A percentile compares a stretch with the other conserved stretches of the same genome.
phyloP scores from a whole-genome alignment of 257 asterid genomes.

The Pogostemon cablin region DNA sequence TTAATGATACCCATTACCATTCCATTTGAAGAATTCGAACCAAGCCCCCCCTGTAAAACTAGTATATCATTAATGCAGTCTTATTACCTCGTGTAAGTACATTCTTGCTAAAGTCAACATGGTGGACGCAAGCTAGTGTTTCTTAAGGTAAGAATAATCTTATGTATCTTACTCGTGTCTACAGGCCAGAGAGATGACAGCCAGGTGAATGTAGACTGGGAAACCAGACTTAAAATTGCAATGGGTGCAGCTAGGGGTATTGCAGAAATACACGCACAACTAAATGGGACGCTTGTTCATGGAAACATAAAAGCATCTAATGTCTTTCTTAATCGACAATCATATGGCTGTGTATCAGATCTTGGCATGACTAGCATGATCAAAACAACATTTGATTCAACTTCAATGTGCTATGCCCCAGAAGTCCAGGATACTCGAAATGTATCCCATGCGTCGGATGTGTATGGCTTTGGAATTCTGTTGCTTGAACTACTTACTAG shows the following conservation, averaged over 20 bases:
- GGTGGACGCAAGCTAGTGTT: too few species aligned
- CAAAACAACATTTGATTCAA: conserved; percentile 13
- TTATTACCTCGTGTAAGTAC: not conserved
- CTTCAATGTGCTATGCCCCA: conserved; percentile 29
- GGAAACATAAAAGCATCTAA: conserved; percentile 42
- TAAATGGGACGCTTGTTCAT: conserved; percentile 32
- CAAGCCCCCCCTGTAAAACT: not conserved
- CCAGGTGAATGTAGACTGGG: conserved; percentile 27
- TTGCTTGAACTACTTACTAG: conserved; percentile 38
- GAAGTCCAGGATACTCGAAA: conserved; percentile 26
- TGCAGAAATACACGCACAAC: conserved; percentile 26
- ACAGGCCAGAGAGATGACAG: conserved; percentile 22
- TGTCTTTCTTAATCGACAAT: conserved; percentile 27
- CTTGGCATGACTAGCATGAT: conserved; percentile 17
- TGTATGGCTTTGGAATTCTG: conserved; percentile 41
- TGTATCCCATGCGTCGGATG: conserved; percentile 41
- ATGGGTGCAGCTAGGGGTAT: conserved; percentile 42
- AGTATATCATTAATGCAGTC: not conserved
- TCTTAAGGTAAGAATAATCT: not conserved
- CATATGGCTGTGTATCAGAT: conserved; percentile 35
- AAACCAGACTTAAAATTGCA: conserved; percentile 29
- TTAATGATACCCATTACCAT: too few species aligned
- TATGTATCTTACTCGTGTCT: conserved; percentile 20
- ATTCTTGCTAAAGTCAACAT: not conserved
- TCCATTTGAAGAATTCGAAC: too few species aligned